Evolutionary conservation across 2,329 filamentous ascomycete species (phyloP).

Genomic region (Fusarium sp.): DNA sequence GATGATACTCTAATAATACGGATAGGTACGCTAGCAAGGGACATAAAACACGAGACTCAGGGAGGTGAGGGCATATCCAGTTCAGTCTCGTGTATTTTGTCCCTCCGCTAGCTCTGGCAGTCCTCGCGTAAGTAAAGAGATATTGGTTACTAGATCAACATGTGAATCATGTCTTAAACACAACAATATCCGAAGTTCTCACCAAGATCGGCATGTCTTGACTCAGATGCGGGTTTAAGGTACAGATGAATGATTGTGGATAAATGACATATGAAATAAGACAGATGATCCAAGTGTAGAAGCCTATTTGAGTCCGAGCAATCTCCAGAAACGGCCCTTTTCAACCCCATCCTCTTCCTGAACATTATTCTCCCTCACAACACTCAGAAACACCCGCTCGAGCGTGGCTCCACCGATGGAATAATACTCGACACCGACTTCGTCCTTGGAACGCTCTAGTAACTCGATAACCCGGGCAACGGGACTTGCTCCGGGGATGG

Average conservation of each 20-base stretch:
- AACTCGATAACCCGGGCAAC: conserved; percentile 52
- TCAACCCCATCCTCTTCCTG: neutral
- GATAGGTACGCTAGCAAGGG: too few relatives aligned
- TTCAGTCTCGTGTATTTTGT: too few relatives aligned
- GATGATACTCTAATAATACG: too few relatives aligned
- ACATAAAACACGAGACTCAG: too few relatives aligned
- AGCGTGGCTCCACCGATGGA: conserved; percentile 74
- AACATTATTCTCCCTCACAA: conserved; percentile 56
- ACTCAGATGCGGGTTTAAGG: neutral
- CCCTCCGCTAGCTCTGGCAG: too few relatives aligned
- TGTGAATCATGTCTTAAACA: neutral
- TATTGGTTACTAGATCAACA: neutral
- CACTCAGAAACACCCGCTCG: conserved; percentile 77
- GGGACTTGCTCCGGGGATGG: conserved; percentile 38
- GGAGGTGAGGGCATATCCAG: too few relatives aligned
- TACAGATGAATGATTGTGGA: neutral
- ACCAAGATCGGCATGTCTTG: neutral
- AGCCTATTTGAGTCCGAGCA: neutral
- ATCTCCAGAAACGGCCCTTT: neutral
- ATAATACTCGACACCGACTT: conserved; percentile 73
- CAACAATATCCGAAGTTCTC: neutral
- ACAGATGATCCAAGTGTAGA: neutral
- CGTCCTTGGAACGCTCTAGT: conserved; percentile 68
- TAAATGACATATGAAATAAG: neutral
- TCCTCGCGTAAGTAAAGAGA: too few relatives aligned